These are phyloP conservation scores for Botrytis byssoidea DNA, from an alignment of 2,329 filamentous ascomycete genomes.

Conservation along the genomic window DNA sequence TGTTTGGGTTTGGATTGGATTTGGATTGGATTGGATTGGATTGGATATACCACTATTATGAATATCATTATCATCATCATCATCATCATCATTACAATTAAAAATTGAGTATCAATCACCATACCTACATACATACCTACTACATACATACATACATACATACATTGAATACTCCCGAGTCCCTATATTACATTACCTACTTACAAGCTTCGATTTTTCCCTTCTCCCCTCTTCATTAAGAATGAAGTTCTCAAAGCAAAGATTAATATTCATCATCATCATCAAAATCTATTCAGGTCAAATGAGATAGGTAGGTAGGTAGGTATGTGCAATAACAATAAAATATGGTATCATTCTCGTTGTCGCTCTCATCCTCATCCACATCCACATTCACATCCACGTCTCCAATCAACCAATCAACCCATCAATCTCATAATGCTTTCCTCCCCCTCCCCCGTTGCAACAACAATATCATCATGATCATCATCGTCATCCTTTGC, in stretches of 20 bases:
- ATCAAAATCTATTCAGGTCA: background rate
- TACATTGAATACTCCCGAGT: too few relatives aligned
- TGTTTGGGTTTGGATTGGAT: background rate
- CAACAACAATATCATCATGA: too few relatives aligned
- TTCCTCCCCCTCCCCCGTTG: background rate
- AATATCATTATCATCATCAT: background rate
- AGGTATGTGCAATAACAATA: background rate
- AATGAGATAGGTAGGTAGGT: background rate
- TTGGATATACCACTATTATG: constrained; percentile 7
- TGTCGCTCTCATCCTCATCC: background rate
- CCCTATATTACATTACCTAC: background rate
- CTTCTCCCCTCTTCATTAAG: too few relatives aligned
- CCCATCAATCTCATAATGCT: background rate
- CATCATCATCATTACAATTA: background rate
- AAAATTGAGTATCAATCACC: background rate
- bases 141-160: background rate
- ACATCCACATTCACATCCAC: background rate
- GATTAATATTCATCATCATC: background rate
- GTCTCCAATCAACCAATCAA: background rate
- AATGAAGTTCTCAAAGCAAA: background rate
- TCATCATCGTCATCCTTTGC: background rate
- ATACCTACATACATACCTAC: background rate
- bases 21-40: background rate
- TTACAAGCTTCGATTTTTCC: background rate
- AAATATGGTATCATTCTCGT: constrained; percentile 10